Evolutionary conservation across 768 basidiomycete genomes (phyloP).

Genomic region (Pholiota conissans): DNA sequence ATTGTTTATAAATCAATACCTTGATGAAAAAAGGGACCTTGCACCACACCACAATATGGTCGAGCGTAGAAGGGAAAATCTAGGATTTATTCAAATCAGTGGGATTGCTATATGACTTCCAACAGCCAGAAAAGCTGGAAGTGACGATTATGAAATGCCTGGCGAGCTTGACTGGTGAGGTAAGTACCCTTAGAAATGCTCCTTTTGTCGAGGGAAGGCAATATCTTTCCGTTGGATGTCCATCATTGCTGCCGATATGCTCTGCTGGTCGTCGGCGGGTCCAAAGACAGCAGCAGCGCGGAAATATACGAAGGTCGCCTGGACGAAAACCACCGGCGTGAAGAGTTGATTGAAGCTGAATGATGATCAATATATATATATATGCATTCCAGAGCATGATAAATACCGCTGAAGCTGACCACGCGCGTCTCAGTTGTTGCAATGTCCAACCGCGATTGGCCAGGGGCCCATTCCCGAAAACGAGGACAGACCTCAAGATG

Average conservation of each 20-base stretch:
- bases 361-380: neutral
- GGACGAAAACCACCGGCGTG: neutral
- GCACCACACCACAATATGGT: too few relatives aligned
- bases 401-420: neutral
- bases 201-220: too few relatives aligned
- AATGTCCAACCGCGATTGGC: neutral
- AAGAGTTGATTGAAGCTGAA: neutral
- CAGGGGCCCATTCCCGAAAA: neutral
- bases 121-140: too few relatives aligned
- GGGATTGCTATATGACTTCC: too few relatives aligned
- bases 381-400: neutral
- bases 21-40: too few relatives aligned
- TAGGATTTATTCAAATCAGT: too few relatives aligned
- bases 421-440: neutral
- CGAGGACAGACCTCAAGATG: neutral
- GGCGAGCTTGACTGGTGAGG: too few relatives aligned
- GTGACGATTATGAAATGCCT: too few relatives aligned
- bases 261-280: neutral
- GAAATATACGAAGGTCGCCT: neutral
- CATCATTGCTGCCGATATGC: neutral
- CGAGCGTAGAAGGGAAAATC: too few relatives aligned
- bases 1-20: neutral
- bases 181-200: too few relatives aligned
- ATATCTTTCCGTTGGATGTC: neutral
- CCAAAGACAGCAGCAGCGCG: neutral